phyloP scores from a whole-genome alignment of 2,329 filamentous ascomycete genomes.

The Penicillium sp. region DNA sequence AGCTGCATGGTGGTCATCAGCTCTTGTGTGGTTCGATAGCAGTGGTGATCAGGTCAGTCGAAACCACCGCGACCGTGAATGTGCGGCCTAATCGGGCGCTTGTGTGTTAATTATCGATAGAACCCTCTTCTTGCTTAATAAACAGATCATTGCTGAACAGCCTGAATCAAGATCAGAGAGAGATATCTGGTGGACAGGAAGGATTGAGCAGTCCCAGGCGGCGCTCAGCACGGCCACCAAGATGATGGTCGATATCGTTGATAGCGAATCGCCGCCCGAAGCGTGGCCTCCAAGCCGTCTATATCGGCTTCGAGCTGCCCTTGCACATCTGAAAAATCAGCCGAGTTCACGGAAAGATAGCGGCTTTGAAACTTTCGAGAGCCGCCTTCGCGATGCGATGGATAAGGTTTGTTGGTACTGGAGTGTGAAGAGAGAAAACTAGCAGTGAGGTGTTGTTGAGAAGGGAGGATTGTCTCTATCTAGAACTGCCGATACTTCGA shows the following conservation, averaged over 20 bases:
- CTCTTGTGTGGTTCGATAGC: slow-evolving; percentile 6
- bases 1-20: neutral
- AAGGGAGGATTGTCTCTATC: neutral
- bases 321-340: neutral
- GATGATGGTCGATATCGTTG: slow-evolving; percentile 8
- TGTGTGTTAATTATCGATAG: neutral
- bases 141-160: slow-evolving; percentile 3
- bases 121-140: neutral
- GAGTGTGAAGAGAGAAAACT: neutral
- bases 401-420: neutral
- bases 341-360: neutral
- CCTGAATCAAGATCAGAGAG: neutral
- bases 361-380: neutral
- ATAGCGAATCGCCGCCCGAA: neutral
- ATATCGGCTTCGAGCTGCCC: slow-evolving; percentile 3
- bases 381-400: neutral
- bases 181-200: neutral
- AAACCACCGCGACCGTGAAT: neutral
- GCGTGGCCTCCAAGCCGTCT: slow-evolving; percentile 7
- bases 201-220: neutral
- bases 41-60: slow-evolving; percentile 6
- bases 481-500: neutral
- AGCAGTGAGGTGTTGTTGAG: neutral
- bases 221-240: slow-evolving; percentile 1
- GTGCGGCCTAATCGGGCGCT: neutral